A percentile compares a stretch with the other conserved stretches of the same genome.
Conservation (phyloP, 169 alveolate genomes). For the Cyclospora cayetanensis region DNA sequence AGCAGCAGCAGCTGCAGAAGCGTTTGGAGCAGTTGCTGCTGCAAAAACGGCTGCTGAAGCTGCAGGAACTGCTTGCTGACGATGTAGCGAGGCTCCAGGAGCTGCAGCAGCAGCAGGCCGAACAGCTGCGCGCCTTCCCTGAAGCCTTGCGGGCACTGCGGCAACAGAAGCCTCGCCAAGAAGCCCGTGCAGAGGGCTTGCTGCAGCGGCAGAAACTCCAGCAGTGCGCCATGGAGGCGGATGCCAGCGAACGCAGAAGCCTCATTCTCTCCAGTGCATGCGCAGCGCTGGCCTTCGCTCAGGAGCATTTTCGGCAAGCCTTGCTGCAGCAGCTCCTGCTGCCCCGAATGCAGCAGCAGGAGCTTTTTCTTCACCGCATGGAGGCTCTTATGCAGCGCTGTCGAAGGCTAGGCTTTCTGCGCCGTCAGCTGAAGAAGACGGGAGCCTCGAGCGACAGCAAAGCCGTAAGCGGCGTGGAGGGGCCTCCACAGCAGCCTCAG, state of each 20-base stretch:
- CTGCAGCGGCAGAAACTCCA: constrained; percentile 53
- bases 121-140: not conserved
- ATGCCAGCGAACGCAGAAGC: not conserved
- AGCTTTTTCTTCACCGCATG: constrained; percentile 34
- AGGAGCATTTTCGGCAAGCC: constrained; percentile 5
- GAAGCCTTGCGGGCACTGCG: not conserved
- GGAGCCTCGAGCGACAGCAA: not conserved
- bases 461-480: not conserved
- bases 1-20: not conserved
- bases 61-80: constrained; percentile 5
- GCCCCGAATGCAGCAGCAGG: constrained; percentile 55
- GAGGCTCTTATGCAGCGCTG: constrained; percentile 55
- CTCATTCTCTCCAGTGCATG: not conserved
- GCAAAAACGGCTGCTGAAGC: constrained; percentile 14
- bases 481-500: constrained; percentile 21
- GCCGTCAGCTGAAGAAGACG: constrained; percentile 43
- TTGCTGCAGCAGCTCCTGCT: constrained; percentile 54
- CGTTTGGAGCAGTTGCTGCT: constrained; percentile 10
- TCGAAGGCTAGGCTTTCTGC: constrained; percentile 40
- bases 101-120: constrained; percentile 52
- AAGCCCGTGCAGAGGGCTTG: not conserved
- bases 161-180: constrained; percentile 43
- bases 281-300: not conserved
- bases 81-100: constrained; percentile 10
- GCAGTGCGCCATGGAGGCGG: constrained; percentile 37